These are phyloP conservation scores for Globisporangium emineosum DNA, from an alignment of 352 stramenopile species.

Conservation along the genomic window DNA sequence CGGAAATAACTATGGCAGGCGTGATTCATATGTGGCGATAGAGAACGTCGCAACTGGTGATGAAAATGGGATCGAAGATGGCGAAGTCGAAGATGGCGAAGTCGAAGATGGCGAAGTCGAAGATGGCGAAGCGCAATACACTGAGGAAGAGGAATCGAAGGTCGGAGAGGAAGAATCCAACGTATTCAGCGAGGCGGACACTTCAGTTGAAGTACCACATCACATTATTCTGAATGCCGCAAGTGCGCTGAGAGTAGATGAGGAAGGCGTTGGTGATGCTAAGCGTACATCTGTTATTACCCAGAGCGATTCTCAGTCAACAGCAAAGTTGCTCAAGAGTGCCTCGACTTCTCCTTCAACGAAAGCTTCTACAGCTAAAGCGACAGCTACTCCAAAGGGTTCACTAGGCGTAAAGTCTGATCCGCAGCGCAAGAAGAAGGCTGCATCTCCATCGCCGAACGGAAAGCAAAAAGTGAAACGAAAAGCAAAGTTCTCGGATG, in stretches of 20 bases:
- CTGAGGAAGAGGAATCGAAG: neutral
- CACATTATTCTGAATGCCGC: neutral
- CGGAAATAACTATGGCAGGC: neutral
- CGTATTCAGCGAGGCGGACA: neutral
- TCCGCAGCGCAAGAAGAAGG: neutral
- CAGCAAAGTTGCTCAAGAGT: neutral
- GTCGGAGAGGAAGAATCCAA: neutral
- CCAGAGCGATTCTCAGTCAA: neutral
- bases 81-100: neutral
- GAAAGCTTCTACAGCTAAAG: neutral
- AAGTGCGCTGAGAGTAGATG: neutral
- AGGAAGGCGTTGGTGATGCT: neutral
- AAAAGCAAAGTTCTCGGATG: neutral
- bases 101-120: neutral
- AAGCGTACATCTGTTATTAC: neutral
- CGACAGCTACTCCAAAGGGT: neutral
- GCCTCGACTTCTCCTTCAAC: neutral
- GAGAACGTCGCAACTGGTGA: neutral
- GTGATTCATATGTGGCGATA: neutral
- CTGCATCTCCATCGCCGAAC: neutral
- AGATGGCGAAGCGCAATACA: neutral
- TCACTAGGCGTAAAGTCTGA: neutral
- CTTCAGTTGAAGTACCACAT: neutral
- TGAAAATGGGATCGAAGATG: slow-evolving; percentile 1
- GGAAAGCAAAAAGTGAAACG: slow-evolving; percentile 7